Base-by-base conservation (phyloP, 352 stramenopile genomes). In the Elongisporangium prolatum region DNA sequence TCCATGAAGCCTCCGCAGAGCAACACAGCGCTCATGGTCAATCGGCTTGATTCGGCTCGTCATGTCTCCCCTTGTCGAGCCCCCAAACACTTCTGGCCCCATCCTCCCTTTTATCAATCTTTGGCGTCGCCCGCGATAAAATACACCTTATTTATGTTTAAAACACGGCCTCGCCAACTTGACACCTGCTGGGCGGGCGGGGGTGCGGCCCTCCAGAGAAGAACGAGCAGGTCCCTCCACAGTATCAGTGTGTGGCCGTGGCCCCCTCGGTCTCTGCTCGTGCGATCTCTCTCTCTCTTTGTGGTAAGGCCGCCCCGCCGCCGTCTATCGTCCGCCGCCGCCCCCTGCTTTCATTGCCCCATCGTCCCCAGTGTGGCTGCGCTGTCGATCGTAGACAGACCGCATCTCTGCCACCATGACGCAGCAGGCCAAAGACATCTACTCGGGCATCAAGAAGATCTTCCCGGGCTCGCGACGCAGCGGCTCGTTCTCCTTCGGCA, bases 391-490 rank as follows among this genome's bases (percentile, higher is more conserved):
- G 16, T 20, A 22, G 47, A 54, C 8, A 18, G 25, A 40, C 28
- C 16, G 1, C 14, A n/a, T 34, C 16, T 25, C 14, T 44, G 14
- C 44, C 18, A 51, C 47, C 55, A 90, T 91, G 78, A 74, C 74
- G 37, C 77, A 91, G 54, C 75, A 88, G 58, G 80, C 80, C 62
- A 91, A 91, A 63, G 80, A 91, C 64, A 78, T 91, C 9, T 86
- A 86, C 61, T 80, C 80, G 56, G 80, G 80, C 18, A 84, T 91
- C 58, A 91, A 91, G 71, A 91, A 91, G 76, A 83, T 88, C 64
- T 82, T 84, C 62, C 75, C 80, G 24, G 65, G 72, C 21, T 71
- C 70, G 21, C 68, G 66, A 14, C 74, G 80, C 57, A 80, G 68
- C 52, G 71, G 71, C 50, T 82, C 72, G 20, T 88, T 88, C 67